phyloP scores from a whole-genome alignment of 2,329 filamentous ascomycete species.

The Fusarium falciforme region DNA sequence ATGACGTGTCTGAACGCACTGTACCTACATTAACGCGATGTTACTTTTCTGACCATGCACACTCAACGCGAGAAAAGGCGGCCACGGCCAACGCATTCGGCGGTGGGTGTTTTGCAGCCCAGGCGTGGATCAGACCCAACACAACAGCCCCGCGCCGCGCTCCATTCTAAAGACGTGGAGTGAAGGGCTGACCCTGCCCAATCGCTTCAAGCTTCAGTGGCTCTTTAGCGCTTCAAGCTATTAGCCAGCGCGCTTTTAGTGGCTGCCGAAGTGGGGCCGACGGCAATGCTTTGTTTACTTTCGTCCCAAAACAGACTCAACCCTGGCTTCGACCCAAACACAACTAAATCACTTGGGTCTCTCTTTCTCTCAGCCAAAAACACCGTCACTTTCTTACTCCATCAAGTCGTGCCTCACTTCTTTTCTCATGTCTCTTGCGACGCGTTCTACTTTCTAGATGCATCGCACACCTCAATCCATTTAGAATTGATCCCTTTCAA shows the following conservation, averaged over 20 bases:
- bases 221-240: slow-evolving; percentile 9
- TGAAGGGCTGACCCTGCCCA: background rate
- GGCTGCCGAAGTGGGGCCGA: slow-evolving; percentile 16
- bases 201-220: background rate
- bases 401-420: slow-evolving; percentile 12
- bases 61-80: background rate
- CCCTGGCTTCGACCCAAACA: slow-evolving; percentile 32
- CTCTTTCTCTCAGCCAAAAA: slow-evolving; percentile 29
- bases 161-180: background rate
- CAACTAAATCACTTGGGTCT: slow-evolving; percentile 32
- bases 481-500: slow-evolving; percentile 36
- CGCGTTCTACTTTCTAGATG: slow-evolving; percentile 29
- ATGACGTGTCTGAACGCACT: background rate
- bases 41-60: background rate
- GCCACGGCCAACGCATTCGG: background rate
- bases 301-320: slow-evolving; percentile 46
- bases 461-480: slow-evolving; percentile 16
- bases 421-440: slow-evolving; percentile 25
- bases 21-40: background rate
- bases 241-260: slow-evolving; percentile 13
- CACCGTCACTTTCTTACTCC: slow-evolving; percentile 19
- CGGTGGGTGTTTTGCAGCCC: background rate
- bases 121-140: background rate
- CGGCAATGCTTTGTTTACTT: slow-evolving; percentile 50
- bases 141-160: background rate